Percentiles rank a stretch among this genome's conserved stretches.
Conservation (phyloP, 805 yeast genomes). For the Barnettozyma salicaria region DNA sequence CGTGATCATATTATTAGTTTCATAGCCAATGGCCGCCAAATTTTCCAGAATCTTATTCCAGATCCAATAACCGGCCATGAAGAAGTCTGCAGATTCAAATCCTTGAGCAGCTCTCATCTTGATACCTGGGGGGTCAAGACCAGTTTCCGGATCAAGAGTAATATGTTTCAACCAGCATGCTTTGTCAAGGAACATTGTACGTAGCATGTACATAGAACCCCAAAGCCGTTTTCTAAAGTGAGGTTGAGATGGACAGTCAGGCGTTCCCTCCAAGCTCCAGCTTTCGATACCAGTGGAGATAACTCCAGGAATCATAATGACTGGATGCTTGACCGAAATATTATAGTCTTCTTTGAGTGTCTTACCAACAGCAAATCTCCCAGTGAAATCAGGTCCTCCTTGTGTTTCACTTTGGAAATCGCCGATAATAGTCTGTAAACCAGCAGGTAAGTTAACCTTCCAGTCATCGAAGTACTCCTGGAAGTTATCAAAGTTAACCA, state of each 20-base stretch:
- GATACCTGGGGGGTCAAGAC: conserved; percentile 83
- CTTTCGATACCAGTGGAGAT: conserved; percentile 91
- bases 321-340: conserved; percentile 60
- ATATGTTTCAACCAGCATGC: conserved; percentile 91
- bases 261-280: conserved; percentile 77
- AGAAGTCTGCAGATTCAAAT: conserved; percentile 93
- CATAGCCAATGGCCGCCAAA: conserved; percentile 89
- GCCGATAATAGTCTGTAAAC: conserved; percentile 44
- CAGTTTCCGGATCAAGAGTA: conserved; percentile 84
- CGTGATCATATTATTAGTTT: conserved; percentile 80
- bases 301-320: conserved; percentile 93
- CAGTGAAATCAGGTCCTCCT: conserved; percentile 47
- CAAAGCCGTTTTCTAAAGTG: conserved; percentile 90
- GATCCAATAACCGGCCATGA: conserved; percentile 97
- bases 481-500: conserved; percentile 39
- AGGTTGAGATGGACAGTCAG: conserved; percentile 73
- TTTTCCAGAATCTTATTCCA: conserved; percentile 97
- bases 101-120: conserved; percentile 90
- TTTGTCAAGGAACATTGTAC: conserved; percentile 88
- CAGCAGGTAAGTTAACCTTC: conserved; percentile 57
- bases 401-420: conserved; percentile 36
- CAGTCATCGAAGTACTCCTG: conserved; percentile 61
- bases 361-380: conserved; percentile 84
- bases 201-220: conserved; percentile 96
- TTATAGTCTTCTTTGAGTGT: conserved; percentile 47